These are phyloP conservation scores for Ustilago loliicola DNA, from an alignment of 1,284 basidiomycete genomes.

Conservation along the genomic window DNA sequence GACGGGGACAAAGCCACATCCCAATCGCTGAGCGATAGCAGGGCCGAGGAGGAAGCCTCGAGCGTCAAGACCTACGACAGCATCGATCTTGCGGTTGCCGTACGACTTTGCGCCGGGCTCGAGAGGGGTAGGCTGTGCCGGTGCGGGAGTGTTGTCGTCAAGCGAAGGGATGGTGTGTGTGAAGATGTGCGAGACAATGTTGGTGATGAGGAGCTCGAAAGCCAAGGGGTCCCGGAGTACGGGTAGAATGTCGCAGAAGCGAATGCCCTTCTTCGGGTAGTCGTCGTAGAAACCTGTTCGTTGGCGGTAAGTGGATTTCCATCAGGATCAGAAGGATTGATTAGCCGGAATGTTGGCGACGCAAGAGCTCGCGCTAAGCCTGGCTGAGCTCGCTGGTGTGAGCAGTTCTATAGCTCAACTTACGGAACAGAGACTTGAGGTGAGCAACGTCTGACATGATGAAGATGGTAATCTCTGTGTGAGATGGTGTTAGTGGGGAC, in stretches of 20 bases:
- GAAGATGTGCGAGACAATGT: constrained; percentile 87
- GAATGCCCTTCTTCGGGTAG: constrained; percentile 69
- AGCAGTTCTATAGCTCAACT: constrained; percentile 4
- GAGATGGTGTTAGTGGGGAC: constrained; percentile 5
- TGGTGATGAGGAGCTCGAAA: constrained; percentile 82
- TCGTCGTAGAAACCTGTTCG: constrained; percentile 65
- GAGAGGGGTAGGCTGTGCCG: constrained; percentile 20
- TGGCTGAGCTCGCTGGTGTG: background rate
- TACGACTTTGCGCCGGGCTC: constrained; percentile 47
- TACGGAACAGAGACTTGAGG: constrained; percentile 62
- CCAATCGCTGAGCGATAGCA: constrained; percentile 87
- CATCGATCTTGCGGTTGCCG: constrained; percentile 78
- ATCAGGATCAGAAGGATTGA: background rate
- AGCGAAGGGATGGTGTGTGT: constrained; percentile 77
- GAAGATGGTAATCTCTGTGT: background rate
- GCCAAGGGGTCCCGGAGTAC: constrained; percentile 69
- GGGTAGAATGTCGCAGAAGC: constrained; percentile 70
- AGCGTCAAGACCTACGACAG: constrained; percentile 94
- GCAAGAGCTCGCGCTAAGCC: too few relatives aligned
- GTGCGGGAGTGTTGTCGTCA: constrained; percentile 60
- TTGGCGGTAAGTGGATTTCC: background rate
- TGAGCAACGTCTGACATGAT: constrained; percentile 62
- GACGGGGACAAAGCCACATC: constrained; percentile 95
- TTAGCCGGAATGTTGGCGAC: background rate
- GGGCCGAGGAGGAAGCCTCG: constrained; percentile 96